Percentiles rank a stretch among this genome's conserved stretches.
Conservation (phyloP, 805 yeast genomes). For the Wickerhamomyces alni region DNA sequence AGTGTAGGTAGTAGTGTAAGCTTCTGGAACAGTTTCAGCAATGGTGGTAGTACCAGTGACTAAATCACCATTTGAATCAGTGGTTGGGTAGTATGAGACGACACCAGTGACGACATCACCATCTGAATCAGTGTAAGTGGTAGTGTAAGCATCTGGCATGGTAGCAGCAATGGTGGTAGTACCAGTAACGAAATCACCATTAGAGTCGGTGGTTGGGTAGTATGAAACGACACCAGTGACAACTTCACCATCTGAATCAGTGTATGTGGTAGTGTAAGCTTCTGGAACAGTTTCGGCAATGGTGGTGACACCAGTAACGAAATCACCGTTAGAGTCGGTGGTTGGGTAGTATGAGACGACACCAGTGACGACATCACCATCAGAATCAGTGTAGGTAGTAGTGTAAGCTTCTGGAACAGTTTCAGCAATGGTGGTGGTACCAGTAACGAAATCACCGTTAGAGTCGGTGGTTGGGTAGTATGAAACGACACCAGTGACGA, state of each 20-base stretch:
- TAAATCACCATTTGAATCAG: background rate
- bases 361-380: no score
- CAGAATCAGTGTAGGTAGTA: no score
- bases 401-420: background rate
- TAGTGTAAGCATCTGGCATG: background rate
- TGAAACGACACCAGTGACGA: background rate
- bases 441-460: background rate
- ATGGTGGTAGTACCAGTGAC: background rate
- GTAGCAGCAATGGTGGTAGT: background rate
- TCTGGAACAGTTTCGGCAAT: no score
- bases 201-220: background rate
- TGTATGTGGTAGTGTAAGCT: no score
- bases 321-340: no score
- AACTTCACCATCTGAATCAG: background rate
- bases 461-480: slow-evolving; percentile 1
- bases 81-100: background rate
- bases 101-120: background rate
- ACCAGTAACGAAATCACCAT: background rate
- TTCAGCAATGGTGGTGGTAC: background rate
- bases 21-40: background rate
- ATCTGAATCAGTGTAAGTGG: background rate
- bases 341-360: no score
- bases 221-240: background rate
- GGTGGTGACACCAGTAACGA: no score
- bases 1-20: no score